Evolutionary conservation across 768 basidiomycete species (phyloP).

Genomic region (Phlegmacium glaucopus): DNA sequence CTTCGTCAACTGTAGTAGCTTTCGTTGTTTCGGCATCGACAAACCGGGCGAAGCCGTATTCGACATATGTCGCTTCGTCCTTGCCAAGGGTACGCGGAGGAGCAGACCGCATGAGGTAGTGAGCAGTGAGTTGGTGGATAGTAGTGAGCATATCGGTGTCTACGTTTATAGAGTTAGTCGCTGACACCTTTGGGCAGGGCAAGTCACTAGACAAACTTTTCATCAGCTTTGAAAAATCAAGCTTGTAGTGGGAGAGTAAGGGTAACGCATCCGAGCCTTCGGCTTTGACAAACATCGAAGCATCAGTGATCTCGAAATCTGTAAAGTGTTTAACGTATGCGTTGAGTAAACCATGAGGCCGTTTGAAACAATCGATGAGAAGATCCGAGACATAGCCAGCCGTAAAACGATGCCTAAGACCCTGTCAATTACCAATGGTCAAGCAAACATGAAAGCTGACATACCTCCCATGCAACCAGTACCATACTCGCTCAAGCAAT

Average conservation of each 20-base stretch:
- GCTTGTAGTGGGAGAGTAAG: constrained; percentile 33
- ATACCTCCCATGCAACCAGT: constrained; percentile 46
- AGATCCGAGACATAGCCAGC: constrained; percentile 41
- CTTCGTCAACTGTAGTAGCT: constrained; percentile 36
- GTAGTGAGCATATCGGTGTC: constrained; percentile 35
- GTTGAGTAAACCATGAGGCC: constrained; percentile 38
- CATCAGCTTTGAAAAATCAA: constrained; percentile 40
- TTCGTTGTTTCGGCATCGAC: constrained; percentile 35
- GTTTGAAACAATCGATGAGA: constrained; percentile 32
- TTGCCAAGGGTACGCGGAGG: constrained; percentile 33
- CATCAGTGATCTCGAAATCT: constrained; percentile 37
- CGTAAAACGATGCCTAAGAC: constrained; percentile 41
- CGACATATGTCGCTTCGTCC: constrained; percentile 38
- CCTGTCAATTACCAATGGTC: too few relatives aligned
- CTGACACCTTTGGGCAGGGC: neutral
- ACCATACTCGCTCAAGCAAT: constrained; percentile 36
- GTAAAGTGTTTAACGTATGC: constrained; percentile 40
- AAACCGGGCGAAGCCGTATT: constrained; percentile 45
- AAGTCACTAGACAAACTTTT: constrained; percentile 27
- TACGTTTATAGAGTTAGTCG: constrained; percentile 8
- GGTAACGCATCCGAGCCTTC: constrained; percentile 27
- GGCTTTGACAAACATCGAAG: constrained; percentile 21
- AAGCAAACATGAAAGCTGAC: neutral
- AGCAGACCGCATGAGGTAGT: constrained; percentile 40
- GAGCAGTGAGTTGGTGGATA: constrained; percentile 34